Evolutionary conservation across 345 rosid species (phyloP), one percentile per base, ranked within the genome.

Genomic region (Corchorus capsularis): DNA sequence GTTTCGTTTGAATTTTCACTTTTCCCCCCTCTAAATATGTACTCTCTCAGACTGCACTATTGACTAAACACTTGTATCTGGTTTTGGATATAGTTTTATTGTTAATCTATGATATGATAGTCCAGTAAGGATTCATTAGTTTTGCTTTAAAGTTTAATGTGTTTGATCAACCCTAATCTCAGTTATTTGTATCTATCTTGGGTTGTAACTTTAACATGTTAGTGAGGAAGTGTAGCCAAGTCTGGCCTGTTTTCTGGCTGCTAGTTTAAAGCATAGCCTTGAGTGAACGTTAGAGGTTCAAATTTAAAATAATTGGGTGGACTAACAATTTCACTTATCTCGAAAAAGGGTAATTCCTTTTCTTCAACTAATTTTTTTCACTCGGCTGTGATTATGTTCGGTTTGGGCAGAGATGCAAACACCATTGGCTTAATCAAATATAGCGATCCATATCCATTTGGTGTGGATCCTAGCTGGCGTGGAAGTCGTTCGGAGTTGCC

Each of bases 381-480:
- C 47, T 53, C 11, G 16, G 11, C 62, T 68, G 64, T 43, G 16
- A 49, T 74, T 83, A 73, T 71, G 49, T 50, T 77, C 78, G 73
- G 73, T 80, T 78, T 76, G 60, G 59, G 54, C 88, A 95, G 99
- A 67, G 96, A 95, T 86, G 97, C 97, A 15, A 39, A 78, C 57
- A 73, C 94, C 20, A 87, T 47, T 73, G 99, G 99, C 79, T 85
- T 95, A 82, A 53, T 93, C 69, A 95, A 93, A 85, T 89, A 84
- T 83, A 92, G 74, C 77, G 96, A 87, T 84, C 83, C 97, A 57
- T 93, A 93, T 82, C 97, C 99, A 59, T 95, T 95, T 79, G 99
- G 99, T 54, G 97, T 95, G 66, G 99, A 95, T 89, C 99, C 99
- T 67, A 92, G 96, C 75, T 95, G 99, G 99, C 98, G 98, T 73